These are phyloP conservation scores for Mycena albidolilacea DNA, from an alignment of 768 basidiomycete species.

Conservation along the genomic window DNA sequence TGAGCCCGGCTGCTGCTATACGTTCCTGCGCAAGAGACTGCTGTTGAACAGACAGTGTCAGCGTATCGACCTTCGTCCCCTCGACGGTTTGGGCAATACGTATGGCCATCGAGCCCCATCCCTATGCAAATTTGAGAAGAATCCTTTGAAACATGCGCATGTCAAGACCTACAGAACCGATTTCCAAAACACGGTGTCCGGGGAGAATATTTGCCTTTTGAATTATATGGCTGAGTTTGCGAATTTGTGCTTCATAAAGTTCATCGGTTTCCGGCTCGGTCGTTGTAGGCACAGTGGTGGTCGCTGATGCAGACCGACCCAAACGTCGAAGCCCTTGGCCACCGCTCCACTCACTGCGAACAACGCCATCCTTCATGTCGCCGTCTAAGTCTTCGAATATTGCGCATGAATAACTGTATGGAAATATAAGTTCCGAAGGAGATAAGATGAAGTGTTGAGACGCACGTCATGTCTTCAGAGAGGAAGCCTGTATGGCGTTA, in stretches of 20 bases:
- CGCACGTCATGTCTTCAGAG: constrained; percentile 78
- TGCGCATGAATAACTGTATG: constrained; percentile 67
- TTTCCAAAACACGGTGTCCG: constrained; percentile 75
- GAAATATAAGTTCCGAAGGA: neutral
- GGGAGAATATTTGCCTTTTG: constrained; percentile 72
- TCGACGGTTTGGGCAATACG: constrained; percentile 68
- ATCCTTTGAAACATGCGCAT: neutral
- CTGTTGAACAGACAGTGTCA: constrained; percentile 81
- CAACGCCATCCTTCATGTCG: constrained; percentile 58
- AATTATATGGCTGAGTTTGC: constrained; percentile 77
- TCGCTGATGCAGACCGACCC: constrained; percentile 10
- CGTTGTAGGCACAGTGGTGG: constrained; percentile 31
- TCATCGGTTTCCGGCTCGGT: constrained; percentile 45
- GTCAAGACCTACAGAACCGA: constrained; percentile 62
- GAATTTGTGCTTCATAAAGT: constrained; percentile 67
- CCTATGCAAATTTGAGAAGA: constrained; percentile 42
- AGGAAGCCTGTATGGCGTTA: constrained; percentile 60
- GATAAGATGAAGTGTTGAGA: neutral
- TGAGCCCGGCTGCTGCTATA: constrained; percentile 65
- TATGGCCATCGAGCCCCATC: constrained; percentile 84
- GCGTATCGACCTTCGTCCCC: constrained; percentile 74
- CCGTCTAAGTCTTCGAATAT: constrained; percentile 77
- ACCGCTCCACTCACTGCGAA: constrained; percentile 52
- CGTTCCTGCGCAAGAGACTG: constrained; percentile 70
- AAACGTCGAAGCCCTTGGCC: constrained; percentile 53